Evolutionary conservation across 352 stramenopile genomes (phyloP).

Genomic region (Globisporangium megalacanthum): DNA sequence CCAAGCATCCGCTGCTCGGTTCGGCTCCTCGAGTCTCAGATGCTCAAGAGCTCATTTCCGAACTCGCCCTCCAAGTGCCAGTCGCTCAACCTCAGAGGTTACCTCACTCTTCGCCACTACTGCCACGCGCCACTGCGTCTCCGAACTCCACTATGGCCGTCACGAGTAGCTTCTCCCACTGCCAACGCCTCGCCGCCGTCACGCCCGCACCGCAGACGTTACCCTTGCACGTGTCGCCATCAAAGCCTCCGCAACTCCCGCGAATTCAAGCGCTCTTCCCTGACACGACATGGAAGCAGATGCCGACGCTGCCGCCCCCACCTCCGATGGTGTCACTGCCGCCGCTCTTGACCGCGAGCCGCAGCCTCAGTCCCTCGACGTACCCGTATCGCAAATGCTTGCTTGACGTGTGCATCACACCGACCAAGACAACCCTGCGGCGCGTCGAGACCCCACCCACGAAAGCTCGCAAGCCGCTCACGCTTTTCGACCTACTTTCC

Average conservation of each 20-base stretch:
- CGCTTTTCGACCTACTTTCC: constrained; percentile 49
- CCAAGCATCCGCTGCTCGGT: not conserved
- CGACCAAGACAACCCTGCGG: constrained; percentile 18
- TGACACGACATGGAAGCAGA: not conserved
- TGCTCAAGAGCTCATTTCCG: constrained; percentile 9
- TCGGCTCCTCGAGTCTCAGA: too few relatives aligned
- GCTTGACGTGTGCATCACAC: constrained; percentile 29
- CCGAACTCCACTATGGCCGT: not conserved
- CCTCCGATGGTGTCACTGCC: not conserved
- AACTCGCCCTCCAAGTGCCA: constrained; percentile 10
- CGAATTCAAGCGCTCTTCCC: constrained; percentile 13
- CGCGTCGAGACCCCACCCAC: constrained; percentile 5
- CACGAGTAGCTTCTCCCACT: constrained; percentile 6
- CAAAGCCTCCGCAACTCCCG: not conserved
- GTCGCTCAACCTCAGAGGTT: constrained; percentile 15
- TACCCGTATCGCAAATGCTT: constrained; percentile 17
- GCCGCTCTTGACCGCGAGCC: not conserved
- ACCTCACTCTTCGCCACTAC: not conserved
- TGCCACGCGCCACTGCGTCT: not conserved
- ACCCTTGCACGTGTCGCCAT: not conserved
- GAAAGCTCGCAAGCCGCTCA: constrained; percentile 38
- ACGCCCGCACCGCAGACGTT: not conserved
- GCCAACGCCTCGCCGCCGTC: constrained; percentile 1
- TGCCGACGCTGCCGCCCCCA: not conserved
- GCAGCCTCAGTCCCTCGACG: constrained; percentile 2